phyloP scores from a whole-genome alignment of 768 basidiomycete genomes.

The Scleroderma bovista region DNA sequence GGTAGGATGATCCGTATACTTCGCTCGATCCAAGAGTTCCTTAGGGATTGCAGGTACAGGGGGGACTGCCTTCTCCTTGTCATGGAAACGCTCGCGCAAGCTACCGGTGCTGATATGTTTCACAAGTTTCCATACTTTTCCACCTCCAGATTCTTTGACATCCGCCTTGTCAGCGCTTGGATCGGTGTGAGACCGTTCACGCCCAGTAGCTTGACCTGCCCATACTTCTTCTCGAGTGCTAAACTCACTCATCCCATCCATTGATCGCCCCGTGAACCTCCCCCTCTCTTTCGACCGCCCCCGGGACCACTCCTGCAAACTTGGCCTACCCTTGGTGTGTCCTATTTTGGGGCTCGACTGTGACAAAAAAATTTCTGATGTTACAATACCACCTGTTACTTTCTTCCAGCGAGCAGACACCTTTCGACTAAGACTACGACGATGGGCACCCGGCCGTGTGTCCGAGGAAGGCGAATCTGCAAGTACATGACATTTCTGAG shows the following conservation, averaged over 20 bases:
- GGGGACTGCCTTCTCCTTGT: conserved; percentile 31
- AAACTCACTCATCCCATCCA: conserved; percentile 13
- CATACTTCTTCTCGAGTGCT: conserved; percentile 4
- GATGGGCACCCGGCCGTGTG: conserved; percentile 6
- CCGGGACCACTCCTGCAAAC: conserved; percentile 30
- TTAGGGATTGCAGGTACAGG: conserved; percentile 60
- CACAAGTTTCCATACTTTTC: conserved; percentile 62
- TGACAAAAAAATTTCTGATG: conserved; percentile 22
- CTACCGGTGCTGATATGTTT: conserved; percentile 64
- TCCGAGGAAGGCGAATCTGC: conserved; percentile 2
- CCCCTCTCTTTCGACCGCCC: conserved; percentile 4
- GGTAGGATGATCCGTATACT: conserved; percentile 2
- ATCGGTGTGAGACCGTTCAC: conserved; percentile 6
- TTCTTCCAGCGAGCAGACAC: conserved; percentile 33
- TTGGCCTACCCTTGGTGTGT: conserved; percentile 21
- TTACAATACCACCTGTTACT: conserved; percentile 5
- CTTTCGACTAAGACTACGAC: conserved; percentile 28
- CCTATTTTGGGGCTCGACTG: conserved; percentile 2
- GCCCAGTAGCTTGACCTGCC: conserved; percentile 10
- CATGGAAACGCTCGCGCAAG: conserved; percentile 45
- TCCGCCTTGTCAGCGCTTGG: conserved; percentile 9
- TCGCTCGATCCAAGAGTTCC: conserved; percentile 23
- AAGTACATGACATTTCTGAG: conserved; percentile 3
- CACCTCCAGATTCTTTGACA: conserved; percentile 21
- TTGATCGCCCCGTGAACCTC: conserved; percentile 10